phyloP scores from a whole-genome alignment of 768 basidiomycete genomes.

The Russula dissimulans region DNA sequence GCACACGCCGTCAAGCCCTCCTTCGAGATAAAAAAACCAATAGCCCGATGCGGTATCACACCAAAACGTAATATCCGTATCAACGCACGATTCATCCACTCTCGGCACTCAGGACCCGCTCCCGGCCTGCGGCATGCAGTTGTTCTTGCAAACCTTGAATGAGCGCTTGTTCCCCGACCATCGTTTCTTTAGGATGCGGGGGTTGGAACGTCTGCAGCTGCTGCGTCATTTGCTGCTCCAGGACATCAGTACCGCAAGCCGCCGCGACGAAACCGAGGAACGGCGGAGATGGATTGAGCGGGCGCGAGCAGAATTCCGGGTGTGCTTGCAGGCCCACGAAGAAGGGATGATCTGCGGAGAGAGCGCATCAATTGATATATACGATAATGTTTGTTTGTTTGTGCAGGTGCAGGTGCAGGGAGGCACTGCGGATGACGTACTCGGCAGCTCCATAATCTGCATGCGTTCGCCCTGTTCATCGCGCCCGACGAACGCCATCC shows the following conservation, averaged over 20 bases:
- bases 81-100: background rate
- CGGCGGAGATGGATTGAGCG: conserved; percentile 92
- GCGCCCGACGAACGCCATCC: conserved; percentile 75
- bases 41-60: background rate
- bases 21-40: background rate
- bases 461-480: conserved; percentile 96
- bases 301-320: conserved; percentile 97
- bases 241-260: conserved; percentile 41
- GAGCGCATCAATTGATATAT: background rate
- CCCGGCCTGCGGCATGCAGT: conserved; percentile 4
- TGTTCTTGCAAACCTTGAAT: conserved; percentile 28
- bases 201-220: conserved; percentile 58
- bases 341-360: conserved; percentile 72
- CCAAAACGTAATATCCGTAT: background rate
- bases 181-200: conserved; percentile 65
- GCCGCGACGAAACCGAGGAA: conserved; percentile 96
- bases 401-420: background rate
- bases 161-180: conserved; percentile 60
- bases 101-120: conserved; percentile 15
- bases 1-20: background rate
- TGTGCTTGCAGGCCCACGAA: conserved; percentile 94
- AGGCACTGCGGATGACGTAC: conserved; percentile 35
- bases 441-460: conserved; percentile 85
- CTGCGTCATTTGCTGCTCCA: conserved; percentile 63
- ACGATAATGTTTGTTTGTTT: no score